Conservation (phyloP, 192 early-diverging fungal species). For the Coemansia interrupta region DNA sequence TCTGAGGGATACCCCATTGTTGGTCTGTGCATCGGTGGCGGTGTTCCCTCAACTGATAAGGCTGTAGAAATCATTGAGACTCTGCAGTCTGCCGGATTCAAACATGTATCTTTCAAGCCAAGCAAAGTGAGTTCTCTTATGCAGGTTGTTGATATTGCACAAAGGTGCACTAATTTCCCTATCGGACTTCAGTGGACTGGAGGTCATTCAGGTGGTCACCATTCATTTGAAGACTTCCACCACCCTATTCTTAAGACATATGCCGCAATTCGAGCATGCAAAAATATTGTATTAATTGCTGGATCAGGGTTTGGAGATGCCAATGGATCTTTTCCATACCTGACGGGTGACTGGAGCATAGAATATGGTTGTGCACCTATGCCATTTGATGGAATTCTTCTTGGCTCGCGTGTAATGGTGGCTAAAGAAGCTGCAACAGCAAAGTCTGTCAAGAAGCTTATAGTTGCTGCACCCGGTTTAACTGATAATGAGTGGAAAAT, state of each 20-base stretch:
- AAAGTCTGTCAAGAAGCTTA: slow-evolving; percentile 77
- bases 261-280: slow-evolving; percentile 61
- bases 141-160: slow-evolving; percentile 60
- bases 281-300: slow-evolving; percentile 82
- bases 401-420: slow-evolving; percentile 93
- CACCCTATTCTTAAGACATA: slow-evolving; percentile 80
- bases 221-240: slow-evolving; percentile 89
- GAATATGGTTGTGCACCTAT: slow-evolving; percentile 80
- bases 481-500: slow-evolving; percentile 73
- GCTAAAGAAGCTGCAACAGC: slow-evolving; percentile 83
- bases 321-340: slow-evolving; percentile 80
- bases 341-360: slow-evolving; percentile 89
- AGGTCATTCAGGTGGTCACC: slow-evolving; percentile 88
- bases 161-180: slow-evolving; percentile 57
- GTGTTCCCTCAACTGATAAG: slow-evolving; percentile 83
- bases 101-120: slow-evolving; percentile 82
- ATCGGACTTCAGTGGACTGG: slow-evolving; percentile 89
- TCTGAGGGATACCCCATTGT: slow-evolving; percentile 86
- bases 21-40: slow-evolving; percentile 88
- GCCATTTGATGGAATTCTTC: slow-evolving; percentile 63
- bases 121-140: slow-evolving; percentile 75
- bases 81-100: slow-evolving; percentile 71
- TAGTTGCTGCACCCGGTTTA: slow-evolving; percentile 79
- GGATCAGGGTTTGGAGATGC: slow-evolving; percentile 92
- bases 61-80: slow-evolving; percentile 75